Evolutionary conservation across 2,329 filamentous ascomycete species (phyloP), one percentile per base, ranked within the genome.

Genomic region (Apiospora saccharicola): DNA sequence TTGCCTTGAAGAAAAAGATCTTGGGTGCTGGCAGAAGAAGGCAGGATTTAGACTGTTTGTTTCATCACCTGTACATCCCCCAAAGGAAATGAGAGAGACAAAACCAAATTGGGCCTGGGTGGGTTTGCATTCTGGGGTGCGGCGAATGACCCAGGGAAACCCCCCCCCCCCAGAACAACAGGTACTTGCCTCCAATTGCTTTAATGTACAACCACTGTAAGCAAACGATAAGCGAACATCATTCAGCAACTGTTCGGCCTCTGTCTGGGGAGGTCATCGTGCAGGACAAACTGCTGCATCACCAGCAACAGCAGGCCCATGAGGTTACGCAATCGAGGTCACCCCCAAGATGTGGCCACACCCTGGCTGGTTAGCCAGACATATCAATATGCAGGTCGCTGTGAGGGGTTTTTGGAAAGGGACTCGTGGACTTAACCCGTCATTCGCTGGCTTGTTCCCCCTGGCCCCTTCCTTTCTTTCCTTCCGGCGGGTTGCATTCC

Each of bases 61-160:
- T 64, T 41, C 57, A 64, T 64, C 57, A 8, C 8, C 57, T 41
- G 57, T 61, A 61, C 53, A 34, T 61, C 53, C 7, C 53, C 53
- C 53, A 37, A 61, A 37, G 53, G 53, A 61, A 61, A 61, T 61
- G 53, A 61, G 53, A 37, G 53, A 34, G 53, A 61, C 26, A 61
- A 10, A 7, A 3, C 53, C 53, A 61, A 37, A 61, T 61, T 57
- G 53, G 53, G 53, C 30, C 53, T 57, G 53, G 53, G 53, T 61
- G 30, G 30, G 19, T 61, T 22, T 34, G 53, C 53, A 61, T 61
- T 61, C 53, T 61, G 53, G 53, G 53, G 53, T 61, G 53, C 53
- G 53, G 24, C 49, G 24, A 30, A 37, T 61, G 53, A 61, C 34
- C 53, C 19, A 61, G 51, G 51, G 14, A 57, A 16, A 30, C 24